These are phyloP conservation scores for Pyropia haitanensis DNA, from an alignment of 23 red algal species.

Conservation along the genomic window DNA sequence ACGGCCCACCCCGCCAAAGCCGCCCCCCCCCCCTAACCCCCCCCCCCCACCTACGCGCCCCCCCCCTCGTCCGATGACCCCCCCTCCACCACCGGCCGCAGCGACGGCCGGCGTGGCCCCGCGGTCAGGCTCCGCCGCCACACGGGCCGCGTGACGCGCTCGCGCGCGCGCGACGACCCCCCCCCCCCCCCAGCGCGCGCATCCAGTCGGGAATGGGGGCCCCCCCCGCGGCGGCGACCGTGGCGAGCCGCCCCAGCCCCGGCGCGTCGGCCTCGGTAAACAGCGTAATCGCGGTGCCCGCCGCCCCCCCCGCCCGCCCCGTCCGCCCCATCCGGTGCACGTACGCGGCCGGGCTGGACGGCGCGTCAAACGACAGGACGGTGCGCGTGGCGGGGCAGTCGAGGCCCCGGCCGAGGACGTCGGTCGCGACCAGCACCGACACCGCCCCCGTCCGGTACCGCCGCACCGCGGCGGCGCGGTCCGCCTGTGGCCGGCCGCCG, in stretches of 20 bases:
- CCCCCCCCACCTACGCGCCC: too few species aligned
- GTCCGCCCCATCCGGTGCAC: conserved; percentile 93
- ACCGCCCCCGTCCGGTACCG: conserved; percentile 55
- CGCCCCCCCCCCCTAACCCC: too few species aligned
- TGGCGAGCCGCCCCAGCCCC: conserved; percentile 22
- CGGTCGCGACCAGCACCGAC: conserved; percentile 70
- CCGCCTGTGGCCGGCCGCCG: conserved; percentile 22
- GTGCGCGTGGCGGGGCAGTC: conserved; percentile 73
- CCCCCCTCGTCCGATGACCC: too few species aligned
- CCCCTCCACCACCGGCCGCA: too few species aligned
- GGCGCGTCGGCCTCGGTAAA: conserved; percentile 69
- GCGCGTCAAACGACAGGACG: conserved; percentile 87
- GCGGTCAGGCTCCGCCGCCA: too few species aligned
- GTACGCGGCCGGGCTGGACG: conserved; percentile 46
- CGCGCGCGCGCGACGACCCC: conserved; percentile 9
- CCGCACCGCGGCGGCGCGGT: conserved; percentile 14
- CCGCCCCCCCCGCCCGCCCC: conserved; percentile 33
- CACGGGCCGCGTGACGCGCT: neutral
- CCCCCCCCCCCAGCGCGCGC: conserved; percentile 4
- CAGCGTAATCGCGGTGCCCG: conserved; percentile 55
- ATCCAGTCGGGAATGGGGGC: conserved; percentile 67
- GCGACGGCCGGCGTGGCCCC: too few species aligned
- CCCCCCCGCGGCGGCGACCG: conserved; percentile 51
- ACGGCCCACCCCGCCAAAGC: too few species aligned
- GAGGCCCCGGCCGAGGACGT: conserved; percentile 67